These are phyloP conservation scores for Russula virescens DNA, from an alignment of 768 basidiomycete species.

Conservation along the genomic window DNA sequence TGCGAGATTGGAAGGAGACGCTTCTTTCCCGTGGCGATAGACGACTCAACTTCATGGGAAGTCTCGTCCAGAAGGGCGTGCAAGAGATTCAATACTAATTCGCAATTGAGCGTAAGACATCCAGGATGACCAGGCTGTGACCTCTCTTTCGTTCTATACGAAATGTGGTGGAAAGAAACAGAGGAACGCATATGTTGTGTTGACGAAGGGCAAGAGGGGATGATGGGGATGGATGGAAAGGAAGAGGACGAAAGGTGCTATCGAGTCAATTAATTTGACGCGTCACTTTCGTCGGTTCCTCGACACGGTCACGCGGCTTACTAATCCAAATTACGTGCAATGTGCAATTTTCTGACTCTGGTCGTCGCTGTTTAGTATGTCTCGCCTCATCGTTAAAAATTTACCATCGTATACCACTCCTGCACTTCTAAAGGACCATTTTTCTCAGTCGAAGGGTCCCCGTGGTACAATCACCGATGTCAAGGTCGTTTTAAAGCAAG, in stretches of 20 bases:
- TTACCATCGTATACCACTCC: conserved; percentile 65
- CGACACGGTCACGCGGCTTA: conserved; percentile 14
- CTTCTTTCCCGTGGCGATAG: conserved; percentile 10
- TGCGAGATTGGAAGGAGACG: conserved; percentile 2
- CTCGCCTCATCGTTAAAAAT: conserved; percentile 79
- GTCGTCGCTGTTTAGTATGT: conserved; percentile 44
- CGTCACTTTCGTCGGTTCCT: too few relatives aligned
- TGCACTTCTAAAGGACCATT: conserved; percentile 59
- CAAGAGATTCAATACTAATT: conserved; percentile 11
- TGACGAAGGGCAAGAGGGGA: background rate
- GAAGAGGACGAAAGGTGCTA: too few relatives aligned
- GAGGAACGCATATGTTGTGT: conserved; percentile 15
- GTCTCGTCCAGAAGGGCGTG: background rate
- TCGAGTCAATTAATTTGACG: background rate
- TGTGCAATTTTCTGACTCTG: background rate
- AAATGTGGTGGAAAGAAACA: conserved; percentile 12
- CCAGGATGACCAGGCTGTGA: background rate
- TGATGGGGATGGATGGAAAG: background rate
- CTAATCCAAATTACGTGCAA: background rate
- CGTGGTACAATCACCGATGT: conserved; percentile 77
- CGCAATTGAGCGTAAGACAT: conserved; percentile 10
- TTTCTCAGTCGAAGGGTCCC: conserved; percentile 52
- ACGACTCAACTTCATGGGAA: background rate
- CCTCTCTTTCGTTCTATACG: conserved; percentile 12
- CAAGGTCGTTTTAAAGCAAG: conserved; percentile 67